phyloP scores from a whole-genome alignment of 2,329 filamentous ascomycete species.

The Aureobasidium sp. region DNA sequence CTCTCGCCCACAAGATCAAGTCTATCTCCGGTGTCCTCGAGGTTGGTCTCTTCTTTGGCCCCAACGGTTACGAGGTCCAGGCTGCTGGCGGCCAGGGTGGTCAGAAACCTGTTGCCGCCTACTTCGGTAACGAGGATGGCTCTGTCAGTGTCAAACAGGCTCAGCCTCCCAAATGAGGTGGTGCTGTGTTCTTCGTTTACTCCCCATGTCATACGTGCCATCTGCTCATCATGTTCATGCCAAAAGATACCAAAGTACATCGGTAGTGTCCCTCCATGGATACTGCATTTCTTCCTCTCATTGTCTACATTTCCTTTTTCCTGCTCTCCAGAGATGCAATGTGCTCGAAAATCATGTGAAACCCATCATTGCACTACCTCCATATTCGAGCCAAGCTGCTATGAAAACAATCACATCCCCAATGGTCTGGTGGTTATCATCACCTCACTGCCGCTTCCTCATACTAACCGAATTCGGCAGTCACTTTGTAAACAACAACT shows the following conservation, averaged over 20 bases:
- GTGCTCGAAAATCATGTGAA: not conserved
- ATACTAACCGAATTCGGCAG: not conserved
- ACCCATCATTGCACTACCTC: not conserved
- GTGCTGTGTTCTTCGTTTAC: not conserved
- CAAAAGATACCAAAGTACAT: conserved; percentile 15
- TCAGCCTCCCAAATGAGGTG: not conserved
- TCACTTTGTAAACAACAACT: not conserved
- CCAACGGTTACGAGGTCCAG: conserved; percentile 64
- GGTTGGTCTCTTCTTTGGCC: conserved; percentile 81
- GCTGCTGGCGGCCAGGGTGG: conserved; percentile 58
- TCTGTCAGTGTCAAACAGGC: conserved; percentile 28
- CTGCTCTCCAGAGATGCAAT: not conserved
- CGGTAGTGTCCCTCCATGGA: not conserved
- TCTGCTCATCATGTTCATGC: not conserved
- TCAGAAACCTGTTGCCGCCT: conserved; percentile 87
- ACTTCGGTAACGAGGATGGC: conserved; percentile 78
- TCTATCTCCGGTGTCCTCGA: conserved; percentile 81
- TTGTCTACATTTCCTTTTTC: not conserved
- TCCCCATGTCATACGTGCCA: not conserved
- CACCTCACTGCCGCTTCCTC: not conserved
- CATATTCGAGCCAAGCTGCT: not conserved
- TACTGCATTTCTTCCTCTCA: not conserved
- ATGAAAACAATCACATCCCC: not conserved
- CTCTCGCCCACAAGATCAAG: conserved; percentile 68
- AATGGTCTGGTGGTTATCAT: not conserved